Evolutionary conservation across 1,284 basidiomycete species (phyloP), one percentile per base, ranked within the genome.

Genomic region (Omphalotus olearius): DNA sequence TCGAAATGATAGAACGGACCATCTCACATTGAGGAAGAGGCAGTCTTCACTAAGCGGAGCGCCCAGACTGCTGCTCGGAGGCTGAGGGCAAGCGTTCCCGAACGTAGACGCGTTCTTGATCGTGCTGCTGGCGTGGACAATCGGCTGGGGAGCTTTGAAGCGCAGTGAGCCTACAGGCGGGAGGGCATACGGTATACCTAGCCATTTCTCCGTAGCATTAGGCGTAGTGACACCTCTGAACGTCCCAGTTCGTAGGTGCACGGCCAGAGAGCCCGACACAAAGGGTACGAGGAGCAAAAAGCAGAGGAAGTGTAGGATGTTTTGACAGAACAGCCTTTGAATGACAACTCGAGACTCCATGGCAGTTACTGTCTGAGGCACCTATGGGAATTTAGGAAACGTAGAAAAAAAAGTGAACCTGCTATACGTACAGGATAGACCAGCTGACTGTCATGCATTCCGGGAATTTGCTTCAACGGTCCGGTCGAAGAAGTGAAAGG

Each of bases 161-260:
- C 83, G 74, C 17, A 81, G 66, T 4, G 56, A 26, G 0, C 80
- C 80, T 4, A 77, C 59, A 0, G 83, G 86, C 18, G 84, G 73
- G 54, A 79, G 66, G 14, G 82, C 85, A 56, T 78, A 90, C 0
- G 83, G 86, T 42, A 91, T 79, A 1, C 85, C 85, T 2, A 85
- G 69, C 74, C 78, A 83, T 55, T 64, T 66, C 51, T 82, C 78
- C 4, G 73, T 74, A 10, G 71, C 73, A 53, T 73, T 74, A 0
- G 60, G 43, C 11, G 68, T 66, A 13, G 66, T 53, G 2, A 71
- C 53, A 3, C 80, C 80, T 10, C 68, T 68, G 57, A 81, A 82
- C 0, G 62, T 70, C 7, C 80, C 79, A 1, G 68, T 72, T 6
- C 64, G 68, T 17, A 78, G 59, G 6, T 53, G 49, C 18, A 78